Evolutionary conservation across 2,329 filamentous ascomycete species (phyloP).

Genomic region (Venturia nashicola): DNA sequence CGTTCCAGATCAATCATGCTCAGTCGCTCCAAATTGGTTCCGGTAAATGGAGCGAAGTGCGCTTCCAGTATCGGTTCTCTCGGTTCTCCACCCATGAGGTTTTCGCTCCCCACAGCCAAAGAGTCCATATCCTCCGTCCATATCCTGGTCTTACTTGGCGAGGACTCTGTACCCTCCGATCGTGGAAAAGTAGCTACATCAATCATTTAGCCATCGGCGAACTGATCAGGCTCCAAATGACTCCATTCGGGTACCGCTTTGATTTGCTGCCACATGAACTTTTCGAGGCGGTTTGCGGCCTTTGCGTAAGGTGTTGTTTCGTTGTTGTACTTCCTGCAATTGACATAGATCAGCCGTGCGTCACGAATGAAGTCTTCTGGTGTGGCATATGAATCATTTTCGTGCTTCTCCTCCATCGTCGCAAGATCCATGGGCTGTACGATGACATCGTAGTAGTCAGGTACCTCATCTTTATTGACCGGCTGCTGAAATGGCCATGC

Average conservation of each 20-base stretch:
- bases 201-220: background rate
- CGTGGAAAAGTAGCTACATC: background rate
- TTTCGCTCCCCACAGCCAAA: background rate
- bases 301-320: constrained; percentile 93
- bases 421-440: constrained; percentile 93
- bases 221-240: constrained; percentile 20
- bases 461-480: constrained; percentile 89
- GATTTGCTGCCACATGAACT: constrained; percentile 91
- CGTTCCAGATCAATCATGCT: background rate
- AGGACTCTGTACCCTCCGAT: background rate
- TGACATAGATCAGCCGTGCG: constrained; percentile 80
- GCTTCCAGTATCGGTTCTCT: background rate
- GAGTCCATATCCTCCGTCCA: background rate
- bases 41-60: background rate
- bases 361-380: constrained; percentile 91
- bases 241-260: constrained; percentile 84
- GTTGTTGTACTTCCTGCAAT: constrained; percentile 93
- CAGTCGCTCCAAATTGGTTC: background rate
- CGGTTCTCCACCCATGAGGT: background rate
- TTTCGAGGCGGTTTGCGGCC: constrained; percentile 82
- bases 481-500: constrained; percentile 93
- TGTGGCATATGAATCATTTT: constrained; percentile 80
- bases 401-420: constrained; percentile 92
- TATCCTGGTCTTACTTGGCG: background rate
- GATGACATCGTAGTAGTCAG: constrained; percentile 99